Conservation (phyloP, 2,329 filamentous ascomycete species). For the Periconia digitata region DNA sequence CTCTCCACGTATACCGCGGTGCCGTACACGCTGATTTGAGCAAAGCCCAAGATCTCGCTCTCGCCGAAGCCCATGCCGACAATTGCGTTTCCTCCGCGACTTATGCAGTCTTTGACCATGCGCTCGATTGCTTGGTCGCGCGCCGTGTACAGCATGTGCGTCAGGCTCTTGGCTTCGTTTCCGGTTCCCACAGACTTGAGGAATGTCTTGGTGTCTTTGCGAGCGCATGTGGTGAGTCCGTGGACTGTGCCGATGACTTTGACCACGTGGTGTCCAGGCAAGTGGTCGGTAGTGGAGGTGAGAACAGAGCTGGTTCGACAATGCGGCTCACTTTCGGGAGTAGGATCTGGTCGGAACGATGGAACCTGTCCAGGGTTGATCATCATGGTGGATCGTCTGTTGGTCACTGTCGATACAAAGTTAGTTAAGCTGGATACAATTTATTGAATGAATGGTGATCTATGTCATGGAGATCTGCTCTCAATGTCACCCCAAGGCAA, state of each 20-base stretch:
- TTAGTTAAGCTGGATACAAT: no score
- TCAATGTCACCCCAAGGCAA: no score
- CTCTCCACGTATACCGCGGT: constrained; percentile 37
- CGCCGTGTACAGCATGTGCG: constrained; percentile 34
- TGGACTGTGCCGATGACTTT: constrained; percentile 34
- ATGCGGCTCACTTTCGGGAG: constrained; percentile 28
- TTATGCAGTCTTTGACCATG: constrained; percentile 35
- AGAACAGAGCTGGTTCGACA: constrained; percentile 31
- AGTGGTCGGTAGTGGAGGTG: constrained; percentile 26
- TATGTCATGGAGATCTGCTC: no score
- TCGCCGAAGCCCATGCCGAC: constrained; percentile 34
- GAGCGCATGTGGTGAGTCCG: constrained; percentile 33
- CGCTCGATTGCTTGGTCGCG: constrained; percentile 38
- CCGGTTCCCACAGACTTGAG: constrained; percentile 33
- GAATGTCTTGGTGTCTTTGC: constrained; percentile 38
- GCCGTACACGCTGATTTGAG: constrained; percentile 35
- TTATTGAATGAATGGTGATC: neutral
- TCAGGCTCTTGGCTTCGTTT: constrained; percentile 35
- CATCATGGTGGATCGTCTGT: constrained; percentile 40
- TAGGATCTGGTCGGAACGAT: constrained; percentile 6
- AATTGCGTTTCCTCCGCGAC: constrained; percentile 35
- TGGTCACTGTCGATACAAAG: no score
- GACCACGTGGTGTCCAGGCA: constrained; percentile 30
- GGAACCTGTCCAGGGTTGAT: constrained; percentile 24
- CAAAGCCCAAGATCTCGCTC: constrained; percentile 36